Base-by-base conservation (phyloP, 768 basidiomycete species). In the Naganishia kalamii region DNA sequence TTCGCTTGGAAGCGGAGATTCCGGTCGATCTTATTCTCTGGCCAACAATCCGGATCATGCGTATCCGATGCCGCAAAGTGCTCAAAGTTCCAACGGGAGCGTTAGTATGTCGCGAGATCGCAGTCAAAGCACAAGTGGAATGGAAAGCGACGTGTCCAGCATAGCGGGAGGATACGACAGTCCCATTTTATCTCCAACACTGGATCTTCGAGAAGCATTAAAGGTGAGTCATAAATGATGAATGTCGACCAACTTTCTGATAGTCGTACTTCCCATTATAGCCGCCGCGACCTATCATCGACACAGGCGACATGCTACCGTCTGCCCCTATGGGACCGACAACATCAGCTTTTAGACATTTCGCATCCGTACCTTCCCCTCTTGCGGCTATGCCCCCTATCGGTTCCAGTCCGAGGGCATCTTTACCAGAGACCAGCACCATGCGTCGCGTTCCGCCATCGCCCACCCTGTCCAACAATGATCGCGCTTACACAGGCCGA, bases 281-380 rank as follows among this genome's bases (percentile, higher is more conserved):
- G 73, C 63, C 75, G 19, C 71, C 77, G 11, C 62, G 74, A 7
- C 63, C 70, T 15, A 68, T 71, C 17, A 70, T 74, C 17, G 74
- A 74, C 19, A 59, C 71, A 10, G 62, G 71, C 17, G 75, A 77
- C 46, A 61, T 77, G 15, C 60, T 73, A 10, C 73, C 73, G 8
- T 72, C 74, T 0, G 72, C 74, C 17, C 73, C 77, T 32, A 27
- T 61, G 43, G 52, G 54, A 46, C 61, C 70, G 2, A 63, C 69
- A 1, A 61, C 68, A 13, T 52, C 67, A 7, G 64, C 63, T 19
- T 66, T 70, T n/a, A 67, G 70, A 17, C 71, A 69, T 27, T 76
- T 74, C 67, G 69, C 72, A 47, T 72, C 72, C 15, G 65, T 67
- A 4, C 75, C 75, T n/a, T 73, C 74, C 3, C 73, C 74, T 17